phyloP scores from a whole-genome alignment of 2,329 filamentous ascomycete genomes.

The Trichophyton benhamiae region DNA sequence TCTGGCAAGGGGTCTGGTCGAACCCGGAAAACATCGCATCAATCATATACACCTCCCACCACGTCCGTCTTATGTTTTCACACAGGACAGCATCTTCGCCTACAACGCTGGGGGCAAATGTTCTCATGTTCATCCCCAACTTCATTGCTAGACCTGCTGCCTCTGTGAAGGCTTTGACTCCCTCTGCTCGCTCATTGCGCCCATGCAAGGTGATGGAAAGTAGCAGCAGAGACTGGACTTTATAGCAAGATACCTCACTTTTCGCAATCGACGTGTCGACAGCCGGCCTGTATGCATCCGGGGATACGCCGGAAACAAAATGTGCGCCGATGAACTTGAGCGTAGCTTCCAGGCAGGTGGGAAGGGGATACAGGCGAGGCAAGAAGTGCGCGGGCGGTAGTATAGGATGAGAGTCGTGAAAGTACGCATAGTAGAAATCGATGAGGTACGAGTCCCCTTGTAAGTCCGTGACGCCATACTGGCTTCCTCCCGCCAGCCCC shows the following conservation, averaged over 20 bases:
- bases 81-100: slow-evolving; percentile 55
- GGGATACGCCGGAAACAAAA: slow-evolving; percentile 37
- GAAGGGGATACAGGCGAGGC: slow-evolving; percentile 29
- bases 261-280: slow-evolving; percentile 24
- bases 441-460: slow-evolving; percentile 33
- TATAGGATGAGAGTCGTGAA: slow-evolving; percentile 46
- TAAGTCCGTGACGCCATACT: slow-evolving; percentile 14
- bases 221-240: slow-evolving; percentile 67
- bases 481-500: slow-evolving; percentile 15
- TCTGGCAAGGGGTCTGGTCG: slow-evolving; percentile 38
- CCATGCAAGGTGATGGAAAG: slow-evolving; percentile 69
- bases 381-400: slow-evolving; percentile 38
- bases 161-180: slow-evolving; percentile 52
- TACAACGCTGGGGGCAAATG: slow-evolving; percentile 54
- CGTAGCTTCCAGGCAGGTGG: slow-evolving; percentile 40
- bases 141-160: slow-evolving; percentile 62
- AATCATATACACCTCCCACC: slow-evolving; percentile 77
- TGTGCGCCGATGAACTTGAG: slow-evolving; percentile 47
- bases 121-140: slow-evolving; percentile 59
- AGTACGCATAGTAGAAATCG: slow-evolving; percentile 45
- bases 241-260: slow-evolving; percentile 43
- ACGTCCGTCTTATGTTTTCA: slow-evolving; percentile 76
- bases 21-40: slow-evolving; percentile 77
- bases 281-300: slow-evolving; percentile 32
- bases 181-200: slow-evolving; percentile 56